Conservation (phyloP, 2,329 filamentous ascomycete genomes). For the Mycosphaerella sp. region DNA sequence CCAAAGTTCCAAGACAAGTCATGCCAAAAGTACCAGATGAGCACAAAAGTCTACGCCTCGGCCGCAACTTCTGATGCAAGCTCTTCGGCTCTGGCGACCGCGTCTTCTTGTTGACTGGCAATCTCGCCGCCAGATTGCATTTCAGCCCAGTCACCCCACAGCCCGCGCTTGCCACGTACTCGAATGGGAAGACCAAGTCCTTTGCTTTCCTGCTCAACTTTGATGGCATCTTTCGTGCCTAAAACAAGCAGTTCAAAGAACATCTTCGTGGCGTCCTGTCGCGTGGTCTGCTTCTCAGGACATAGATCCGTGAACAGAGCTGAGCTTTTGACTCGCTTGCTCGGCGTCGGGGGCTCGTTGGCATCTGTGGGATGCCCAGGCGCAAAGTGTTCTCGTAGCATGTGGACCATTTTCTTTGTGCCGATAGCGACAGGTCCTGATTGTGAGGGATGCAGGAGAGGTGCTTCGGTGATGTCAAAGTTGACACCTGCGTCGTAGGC, state of each 20-base stretch:
- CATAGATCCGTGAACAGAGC: constrained; percentile 89
- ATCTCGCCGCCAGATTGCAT: constrained; percentile 34
- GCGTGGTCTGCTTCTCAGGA: constrained; percentile 71
- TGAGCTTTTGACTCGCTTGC: constrained; percentile 65
- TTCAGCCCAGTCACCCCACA: constrained; percentile 97
- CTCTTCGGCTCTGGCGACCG: not conserved
- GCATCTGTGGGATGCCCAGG: constrained; percentile 50
- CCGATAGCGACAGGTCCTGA: constrained; percentile 81
- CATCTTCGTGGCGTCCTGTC: constrained; percentile 96
- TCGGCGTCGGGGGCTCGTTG: constrained; percentile 58
- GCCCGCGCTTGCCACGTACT: constrained; percentile 84
- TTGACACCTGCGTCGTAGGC: constrained; percentile 23
- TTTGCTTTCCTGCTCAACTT: constrained; percentile 73
- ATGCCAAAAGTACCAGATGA: not conserved
- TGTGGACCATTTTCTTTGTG: constrained; percentile 92
- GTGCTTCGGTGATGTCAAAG: constrained; percentile 72
- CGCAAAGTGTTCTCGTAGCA: constrained; percentile 76
- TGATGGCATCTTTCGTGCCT: constrained; percentile 95
- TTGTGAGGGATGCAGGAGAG: constrained; percentile 72
- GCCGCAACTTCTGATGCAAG: not conserved
- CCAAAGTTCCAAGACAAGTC: not conserved
- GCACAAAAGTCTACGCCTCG: not conserved
- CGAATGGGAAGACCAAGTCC: constrained; percentile 72
- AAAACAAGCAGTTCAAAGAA: constrained; percentile 96
- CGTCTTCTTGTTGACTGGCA: constrained; percentile 13